Evolutionary conservation across 73 alveolate genomes (phyloP).

Genomic region (Tetrahymena malaccensis): DNA sequence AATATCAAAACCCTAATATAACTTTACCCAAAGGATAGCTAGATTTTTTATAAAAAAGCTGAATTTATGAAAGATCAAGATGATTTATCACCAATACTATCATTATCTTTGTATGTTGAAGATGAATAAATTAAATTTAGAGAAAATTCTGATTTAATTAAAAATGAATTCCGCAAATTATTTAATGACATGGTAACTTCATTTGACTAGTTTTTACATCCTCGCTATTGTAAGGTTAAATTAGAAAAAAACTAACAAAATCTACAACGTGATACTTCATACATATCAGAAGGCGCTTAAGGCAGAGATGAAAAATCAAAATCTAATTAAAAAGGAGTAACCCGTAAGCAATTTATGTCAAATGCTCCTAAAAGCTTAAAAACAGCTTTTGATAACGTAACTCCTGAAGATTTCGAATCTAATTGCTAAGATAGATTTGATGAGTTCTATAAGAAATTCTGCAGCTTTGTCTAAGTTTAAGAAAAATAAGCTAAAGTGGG

Average conservation of each 20-base stretch:
- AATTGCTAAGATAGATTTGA: neutral
- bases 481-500: neutral
- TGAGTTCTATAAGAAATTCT: neutral
- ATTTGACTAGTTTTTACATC: slow-evolving; percentile 24
- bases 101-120: neutral
- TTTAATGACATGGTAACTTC: slow-evolving; percentile 9
- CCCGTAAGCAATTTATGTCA: neutral
- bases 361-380: neutral
- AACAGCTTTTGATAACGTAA: neutral
- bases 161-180: slow-evolving; percentile 10
- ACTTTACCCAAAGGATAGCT: neutral
- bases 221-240: slow-evolving; percentile 4
- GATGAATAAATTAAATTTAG: slow-evolving; percentile 13
- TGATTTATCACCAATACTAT: slow-evolving; percentile 7
- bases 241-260: neutral
- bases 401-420: neutral
- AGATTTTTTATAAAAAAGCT: neutral
- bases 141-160: slow-evolving; percentile 3
- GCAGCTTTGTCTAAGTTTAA: neutral
- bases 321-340: neutral
- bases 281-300: neutral
- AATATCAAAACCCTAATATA: neutral
- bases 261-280: neutral
- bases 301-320: neutral
- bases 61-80: neutral